Evolutionary conservation across 1,139 yeast genomes (phyloP), one percentile per base, ranked within the genome.

Genomic region (Hyphopichia pseudoburtonii): DNA sequence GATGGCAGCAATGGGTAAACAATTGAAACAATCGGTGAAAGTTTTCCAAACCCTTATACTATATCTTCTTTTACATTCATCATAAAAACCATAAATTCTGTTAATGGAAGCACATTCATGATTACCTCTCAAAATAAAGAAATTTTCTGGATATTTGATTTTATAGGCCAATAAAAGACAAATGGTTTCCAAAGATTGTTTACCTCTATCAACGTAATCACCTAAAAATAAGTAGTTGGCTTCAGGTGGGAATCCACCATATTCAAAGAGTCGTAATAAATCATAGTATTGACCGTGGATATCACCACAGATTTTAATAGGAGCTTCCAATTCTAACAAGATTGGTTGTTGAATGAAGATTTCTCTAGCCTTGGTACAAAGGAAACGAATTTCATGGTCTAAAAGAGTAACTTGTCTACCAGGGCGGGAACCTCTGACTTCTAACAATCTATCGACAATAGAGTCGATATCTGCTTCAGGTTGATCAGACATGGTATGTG

Each of bases 181-280:
- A 56, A 90, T 90, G 14, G 97, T 90, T 66, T 90, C 97, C 52
- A 90, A 72, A 25, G 96, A 86, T 70, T 90, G 97, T 63, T 89
- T 90, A 55, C 98, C 98, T 75, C 98, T 83, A 72, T 90, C 98
- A 50, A 90, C 98, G 60, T 90, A 90, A 68, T 90, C 98, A 46
- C 98, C 98, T 45, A 92, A 70, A 60, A 92, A 92, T 54, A 90
- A 73, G 66, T 90, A 90, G 69, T 90, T 90, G 22, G 97, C 95
- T 64, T 89, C 96, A n/a, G 97, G 97, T 3, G 97, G 97, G 74
- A 90, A 92, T 5, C 97, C 98, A 51, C 97, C 97, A 59, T 90
- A 89, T 70, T 92, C 97, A 58, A 92, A 90, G 54, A 92, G 78
- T 66, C 97, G 85, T 62, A 92, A 77, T 57, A 92, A 77, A 67